A percentile compares a stretch with the other conserved stretches of the same genome.
These are phyloP conservation scores for Geotrichum restrictum DNA, from an alignment of 1,139 yeast species.

Conservation along the genomic window DNA sequence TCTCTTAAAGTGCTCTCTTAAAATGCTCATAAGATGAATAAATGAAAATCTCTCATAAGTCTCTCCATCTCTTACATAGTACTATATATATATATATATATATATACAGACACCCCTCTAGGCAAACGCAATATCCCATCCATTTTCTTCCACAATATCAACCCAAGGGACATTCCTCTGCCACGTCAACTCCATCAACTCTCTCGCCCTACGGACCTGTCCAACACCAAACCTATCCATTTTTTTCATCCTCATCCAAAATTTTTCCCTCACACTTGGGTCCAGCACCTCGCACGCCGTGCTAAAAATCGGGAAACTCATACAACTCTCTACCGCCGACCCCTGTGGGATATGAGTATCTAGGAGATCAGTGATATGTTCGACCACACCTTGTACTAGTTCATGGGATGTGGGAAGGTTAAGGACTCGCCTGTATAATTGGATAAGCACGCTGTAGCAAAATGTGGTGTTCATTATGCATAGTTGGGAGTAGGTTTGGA, in stretches of 20 bases:
- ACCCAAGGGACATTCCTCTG: conserved; percentile 31
- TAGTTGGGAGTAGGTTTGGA: conserved; percentile 41
- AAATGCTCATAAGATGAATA: too few species aligned
- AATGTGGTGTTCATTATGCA: conserved; percentile 50
- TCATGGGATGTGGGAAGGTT: conserved; percentile 44
- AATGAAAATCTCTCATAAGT: too few species aligned
- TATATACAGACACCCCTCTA: too few species aligned
- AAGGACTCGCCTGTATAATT: conserved; percentile 50
- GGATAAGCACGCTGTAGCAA: conserved; percentile 50
- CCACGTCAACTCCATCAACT: conserved; percentile 53
- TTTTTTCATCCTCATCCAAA: conserved; percentile 40
- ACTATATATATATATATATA: too few species aligned
- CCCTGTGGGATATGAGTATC: conserved; percentile 43
- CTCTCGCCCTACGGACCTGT: conserved; percentile 45
- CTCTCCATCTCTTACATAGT: too few species aligned
- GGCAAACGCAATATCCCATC: conserved; percentile 33
- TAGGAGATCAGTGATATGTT: conserved; percentile 41
- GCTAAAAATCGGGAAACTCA: conserved; percentile 51
- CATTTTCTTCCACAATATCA: conserved; percentile 32
- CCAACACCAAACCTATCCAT: conserved; percentile 47
- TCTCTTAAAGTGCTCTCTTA: too few species aligned
- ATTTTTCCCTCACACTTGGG: conserved; percentile 38
- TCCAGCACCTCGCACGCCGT: conserved; percentile 53
- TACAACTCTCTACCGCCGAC: conserved; percentile 50
- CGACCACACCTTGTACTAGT: conserved; percentile 46